These are phyloP conservation scores for Cucurbita pepo DNA, from an alignment of 306 rosid species.

Conservation along the genomic window DNA sequence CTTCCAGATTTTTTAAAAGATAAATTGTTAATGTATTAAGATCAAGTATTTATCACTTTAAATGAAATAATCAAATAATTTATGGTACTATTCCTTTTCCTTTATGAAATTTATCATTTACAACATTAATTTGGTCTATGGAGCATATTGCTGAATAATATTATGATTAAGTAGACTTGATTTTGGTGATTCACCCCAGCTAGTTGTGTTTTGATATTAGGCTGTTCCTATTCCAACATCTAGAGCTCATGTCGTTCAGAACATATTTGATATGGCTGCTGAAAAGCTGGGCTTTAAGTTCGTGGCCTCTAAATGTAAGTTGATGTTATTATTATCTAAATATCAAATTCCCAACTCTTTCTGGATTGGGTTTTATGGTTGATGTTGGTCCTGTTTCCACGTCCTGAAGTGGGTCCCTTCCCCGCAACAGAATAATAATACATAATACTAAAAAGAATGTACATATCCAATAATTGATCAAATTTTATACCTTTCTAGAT, in stretches of 20 bases:
- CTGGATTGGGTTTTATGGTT: background rate
- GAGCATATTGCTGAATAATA: background rate
- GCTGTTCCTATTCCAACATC: conserved; percentile 71
- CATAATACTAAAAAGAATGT: too few species aligned
- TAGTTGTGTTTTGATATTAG: conserved; percentile 26
- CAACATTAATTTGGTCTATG: background rate
- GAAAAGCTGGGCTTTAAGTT: conserved; percentile 66
- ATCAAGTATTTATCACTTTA: background rate
- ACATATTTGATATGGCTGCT: conserved; percentile 75
- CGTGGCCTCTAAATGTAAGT: conserved; percentile 34
- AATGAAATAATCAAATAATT: background rate
- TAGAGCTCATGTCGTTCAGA: conserved; percentile 45
- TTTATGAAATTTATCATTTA: background rate
- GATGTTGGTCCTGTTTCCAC: background rate
- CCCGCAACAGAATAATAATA: background rate
- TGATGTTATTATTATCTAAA: conserved; percentile 2
- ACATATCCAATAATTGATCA: background rate
- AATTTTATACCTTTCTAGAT: background rate
- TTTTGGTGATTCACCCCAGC: conserved; percentile 1
- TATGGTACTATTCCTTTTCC: background rate
- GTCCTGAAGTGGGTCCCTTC: background rate
- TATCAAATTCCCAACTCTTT: conserved; percentile 1
- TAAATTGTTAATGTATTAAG: background rate
- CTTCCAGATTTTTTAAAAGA: background rate
- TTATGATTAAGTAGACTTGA: background rate